Percentiles rank a stretch among this genome's conserved stretches.
These are phyloP conservation scores for Trifolium repens DNA, from an alignment of 306 rosid species.

Conservation along the genomic window DNA sequence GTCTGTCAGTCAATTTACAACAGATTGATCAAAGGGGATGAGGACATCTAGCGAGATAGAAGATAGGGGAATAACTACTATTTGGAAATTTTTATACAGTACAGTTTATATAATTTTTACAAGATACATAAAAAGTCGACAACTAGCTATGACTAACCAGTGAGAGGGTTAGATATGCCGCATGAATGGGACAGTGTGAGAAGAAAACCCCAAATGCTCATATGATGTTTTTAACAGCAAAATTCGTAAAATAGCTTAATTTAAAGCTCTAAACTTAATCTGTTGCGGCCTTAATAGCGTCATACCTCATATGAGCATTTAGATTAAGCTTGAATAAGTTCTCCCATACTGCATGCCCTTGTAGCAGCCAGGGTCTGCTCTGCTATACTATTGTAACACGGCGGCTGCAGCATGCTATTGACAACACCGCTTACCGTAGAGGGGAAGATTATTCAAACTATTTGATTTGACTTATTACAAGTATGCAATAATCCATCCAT, in stretches of 20 bases:
- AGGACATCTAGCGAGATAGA: not conserved
- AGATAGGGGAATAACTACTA: not conserved
- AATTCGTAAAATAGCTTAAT: not conserved
- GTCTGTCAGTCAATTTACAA: no score
- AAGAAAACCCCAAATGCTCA: not conserved
- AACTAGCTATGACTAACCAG: not conserved
- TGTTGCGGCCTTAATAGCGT: not conserved
- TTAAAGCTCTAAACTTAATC: not conserved
- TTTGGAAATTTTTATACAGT: no score
- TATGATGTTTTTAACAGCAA: not conserved
- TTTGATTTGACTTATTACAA: not conserved
- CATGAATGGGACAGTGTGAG: not conserved
- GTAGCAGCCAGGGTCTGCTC: not conserved
- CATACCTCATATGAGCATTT: no score
- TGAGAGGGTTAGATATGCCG: not conserved
- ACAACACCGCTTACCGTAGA: not conserved
- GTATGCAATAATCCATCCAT: not conserved
- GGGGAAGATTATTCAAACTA: conserved; percentile 12
- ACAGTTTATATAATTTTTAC: not conserved
- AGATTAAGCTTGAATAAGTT: not conserved
- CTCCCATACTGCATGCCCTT: not conserved
- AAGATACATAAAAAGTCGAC: not conserved
- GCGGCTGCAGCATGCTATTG: not conserved
- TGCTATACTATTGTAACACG: not conserved
- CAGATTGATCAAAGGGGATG: no score